Evolutionary conservation across 352 stramenopile species (phyloP).

Genomic region (Globisporangium viniferum): DNA sequence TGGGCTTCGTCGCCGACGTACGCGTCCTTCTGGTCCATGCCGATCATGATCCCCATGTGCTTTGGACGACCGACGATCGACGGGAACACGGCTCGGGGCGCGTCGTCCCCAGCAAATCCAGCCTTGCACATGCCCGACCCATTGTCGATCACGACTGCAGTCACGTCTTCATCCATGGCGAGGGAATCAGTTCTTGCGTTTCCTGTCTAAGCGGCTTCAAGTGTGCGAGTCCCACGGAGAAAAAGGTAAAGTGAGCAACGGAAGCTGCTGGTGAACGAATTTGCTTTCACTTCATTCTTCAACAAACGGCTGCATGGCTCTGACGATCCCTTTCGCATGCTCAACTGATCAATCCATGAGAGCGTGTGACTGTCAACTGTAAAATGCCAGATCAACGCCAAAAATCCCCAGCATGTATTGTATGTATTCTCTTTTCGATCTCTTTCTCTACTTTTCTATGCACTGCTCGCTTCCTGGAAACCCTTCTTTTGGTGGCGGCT

Average conservation of each 20-base stretch:
- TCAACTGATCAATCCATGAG: neutral
- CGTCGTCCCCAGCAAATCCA: conserved; percentile 97
- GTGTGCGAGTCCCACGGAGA: neutral
- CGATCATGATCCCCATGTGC: conserved; percentile 96
- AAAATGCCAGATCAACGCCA: neutral
- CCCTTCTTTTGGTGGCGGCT: neutral
- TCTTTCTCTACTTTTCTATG: neutral
- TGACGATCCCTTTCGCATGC: neutral
- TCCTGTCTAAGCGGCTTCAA: neutral
- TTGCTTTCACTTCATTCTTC: neutral
- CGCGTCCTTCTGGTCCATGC: conserved; percentile 95
- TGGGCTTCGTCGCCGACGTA: conserved; percentile 94
- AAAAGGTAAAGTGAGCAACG: neutral
- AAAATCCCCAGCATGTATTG: neutral
- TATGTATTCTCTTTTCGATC: neutral
- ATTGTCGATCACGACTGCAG: conserved; percentile 92
- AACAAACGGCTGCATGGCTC: neutral
- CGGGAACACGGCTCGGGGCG: conserved; percentile 95
- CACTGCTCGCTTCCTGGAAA: neutral
- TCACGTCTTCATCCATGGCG: conserved; percentile 58
- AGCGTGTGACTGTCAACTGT: neutral
- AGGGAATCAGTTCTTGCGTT: neutral
- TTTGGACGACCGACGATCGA: conserved; percentile 95
- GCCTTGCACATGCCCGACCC: conserved; percentile 99
- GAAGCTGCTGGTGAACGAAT: neutral